Conservation (phyloP, 2,329 filamentous ascomycete genomes). For the Colletotrichum abscissum region DNA sequence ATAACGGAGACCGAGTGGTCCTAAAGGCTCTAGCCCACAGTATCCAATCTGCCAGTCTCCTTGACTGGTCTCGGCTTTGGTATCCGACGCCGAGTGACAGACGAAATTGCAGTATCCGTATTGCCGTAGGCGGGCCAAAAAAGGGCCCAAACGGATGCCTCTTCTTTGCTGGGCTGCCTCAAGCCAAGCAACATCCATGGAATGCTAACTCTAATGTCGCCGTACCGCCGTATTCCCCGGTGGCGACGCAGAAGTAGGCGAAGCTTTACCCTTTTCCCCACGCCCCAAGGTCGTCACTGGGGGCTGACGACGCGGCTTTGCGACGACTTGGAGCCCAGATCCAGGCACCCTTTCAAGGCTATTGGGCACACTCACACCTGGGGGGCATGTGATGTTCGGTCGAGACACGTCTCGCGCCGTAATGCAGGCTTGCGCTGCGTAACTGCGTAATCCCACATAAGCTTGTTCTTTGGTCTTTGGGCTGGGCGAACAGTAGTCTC, state of each 20-base stretch:
- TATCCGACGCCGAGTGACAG: slow-evolving; percentile 26
- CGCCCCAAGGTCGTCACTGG: slow-evolving; percentile 8
- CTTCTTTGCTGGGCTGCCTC: slow-evolving; percentile 5
- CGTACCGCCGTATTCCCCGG: background rate
- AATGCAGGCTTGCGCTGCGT: slow-evolving; percentile 1
- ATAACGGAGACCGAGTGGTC: background rate
- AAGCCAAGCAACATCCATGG: slow-evolving; percentile 24
- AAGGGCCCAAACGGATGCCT: slow-evolving; percentile 5
- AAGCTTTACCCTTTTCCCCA: slow-evolving; percentile 28
- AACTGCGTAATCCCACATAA: slow-evolving; percentile 33
- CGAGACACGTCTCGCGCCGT: background rate
- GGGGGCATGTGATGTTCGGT: slow-evolving; percentile 31
- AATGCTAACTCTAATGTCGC: slow-evolving; percentile 14
- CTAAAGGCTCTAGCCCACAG: background rate
- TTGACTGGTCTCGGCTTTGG: slow-evolving; percentile 17
- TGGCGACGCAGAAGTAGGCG: slow-evolving; percentile 20
- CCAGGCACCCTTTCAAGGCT: slow-evolving; percentile 31
- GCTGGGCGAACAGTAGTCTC: background rate
- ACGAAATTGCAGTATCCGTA: slow-evolving; percentile 17
- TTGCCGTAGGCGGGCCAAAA: background rate
- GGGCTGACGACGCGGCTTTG: slow-evolving; percentile 35
- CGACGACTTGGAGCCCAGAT: slow-evolving; percentile 32
- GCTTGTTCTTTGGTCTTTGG: slow-evolving; percentile 14
- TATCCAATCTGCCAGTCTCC: background rate
- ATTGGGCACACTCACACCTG: background rate